phyloP scores from a whole-genome alignment of 78 protist species.

The Chrysochromulina tobinii region DNA sequence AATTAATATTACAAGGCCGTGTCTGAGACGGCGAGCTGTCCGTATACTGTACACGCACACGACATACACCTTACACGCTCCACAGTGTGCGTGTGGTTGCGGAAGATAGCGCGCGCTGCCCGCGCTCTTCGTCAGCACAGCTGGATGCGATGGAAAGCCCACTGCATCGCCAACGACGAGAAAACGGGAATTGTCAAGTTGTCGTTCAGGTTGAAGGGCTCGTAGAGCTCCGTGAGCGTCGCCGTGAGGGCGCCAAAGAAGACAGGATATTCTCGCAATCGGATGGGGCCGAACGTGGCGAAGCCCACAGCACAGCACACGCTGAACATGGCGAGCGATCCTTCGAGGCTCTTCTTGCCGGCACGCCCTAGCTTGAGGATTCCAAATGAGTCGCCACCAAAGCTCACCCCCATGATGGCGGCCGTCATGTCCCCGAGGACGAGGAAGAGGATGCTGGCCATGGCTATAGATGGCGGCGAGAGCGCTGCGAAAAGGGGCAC shows the following conservation, averaged over 20 bases:
- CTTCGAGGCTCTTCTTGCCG: conserved; percentile 46
- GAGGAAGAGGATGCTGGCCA: conserved; percentile 27
- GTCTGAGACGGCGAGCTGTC: no score
- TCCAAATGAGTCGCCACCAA: conserved; percentile 9
- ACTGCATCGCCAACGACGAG: conserved; percentile 13
- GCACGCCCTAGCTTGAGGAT: conserved; percentile 21
- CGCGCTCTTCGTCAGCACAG: no score
- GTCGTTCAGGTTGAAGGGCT: conserved; percentile 45
- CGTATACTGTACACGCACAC: no score
- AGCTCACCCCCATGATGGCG: conserved; percentile 35
- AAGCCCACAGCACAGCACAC: conserved; percentile 17
- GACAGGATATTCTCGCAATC: not conserved
- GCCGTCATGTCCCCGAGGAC: conserved; percentile 41
- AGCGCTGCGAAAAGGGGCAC: not conserved
- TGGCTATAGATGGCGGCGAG: conserved; percentile 40
- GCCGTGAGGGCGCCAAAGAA: conserved; percentile 21
- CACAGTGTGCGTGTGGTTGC: no score
- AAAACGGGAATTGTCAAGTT: conserved; percentile 32
- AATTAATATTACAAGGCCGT: no score
- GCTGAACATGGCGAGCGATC: conserved; percentile 36
- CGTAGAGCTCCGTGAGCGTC: conserved; percentile 32
- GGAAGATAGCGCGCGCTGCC: no score
- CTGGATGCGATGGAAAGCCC: conserved; percentile 29
- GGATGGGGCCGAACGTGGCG: not conserved
- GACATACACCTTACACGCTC: no score